phyloP scores from a whole-genome alignment of 1,284 basidiomycete genomes.

The Puccinia polysora region DNA sequence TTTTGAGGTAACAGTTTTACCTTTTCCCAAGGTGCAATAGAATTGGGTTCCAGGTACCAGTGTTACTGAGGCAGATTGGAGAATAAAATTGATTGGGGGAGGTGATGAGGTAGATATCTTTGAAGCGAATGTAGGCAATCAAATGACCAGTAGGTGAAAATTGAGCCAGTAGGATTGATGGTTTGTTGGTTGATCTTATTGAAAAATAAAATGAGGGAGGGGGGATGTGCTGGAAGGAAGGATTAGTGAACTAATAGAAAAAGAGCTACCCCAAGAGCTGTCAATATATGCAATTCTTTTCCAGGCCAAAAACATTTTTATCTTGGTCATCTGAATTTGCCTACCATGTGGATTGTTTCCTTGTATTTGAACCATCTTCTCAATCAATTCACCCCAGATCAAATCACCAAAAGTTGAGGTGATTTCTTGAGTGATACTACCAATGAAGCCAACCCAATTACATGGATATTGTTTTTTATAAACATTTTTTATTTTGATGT shows the following conservation, averaged over 20 bases:
- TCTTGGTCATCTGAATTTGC: neutral
- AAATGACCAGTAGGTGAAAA: no score
- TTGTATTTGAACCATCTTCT: conserved; percentile 13
- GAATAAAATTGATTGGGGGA: no score
- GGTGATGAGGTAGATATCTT: no score
- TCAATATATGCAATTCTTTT: conserved; percentile 48
- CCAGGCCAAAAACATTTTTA: conserved; percentile 46
- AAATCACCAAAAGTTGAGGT: neutral
- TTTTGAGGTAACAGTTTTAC: no score
- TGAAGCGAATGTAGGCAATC: no score
- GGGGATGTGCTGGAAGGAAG: conserved; percentile 36
- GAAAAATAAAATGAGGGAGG: no score
- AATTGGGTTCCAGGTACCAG: no score
- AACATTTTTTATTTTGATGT: neutral
- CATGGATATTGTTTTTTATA: no score
- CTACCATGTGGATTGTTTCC: neutral
- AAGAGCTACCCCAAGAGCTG: conserved; percentile 44
- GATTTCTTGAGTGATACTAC: neutral
- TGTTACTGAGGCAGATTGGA: no score
- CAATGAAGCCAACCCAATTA: conserved; percentile 1
- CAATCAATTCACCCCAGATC: conserved; percentile 26
- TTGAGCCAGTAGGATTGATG: no score
- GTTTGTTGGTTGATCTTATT: no score
- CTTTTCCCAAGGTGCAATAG: no score
- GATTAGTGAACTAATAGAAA: neutral